phyloP scores from a whole-genome alignment of 2,329 filamentous ascomycete genomes.

The Nothopassalora personata region DNA sequence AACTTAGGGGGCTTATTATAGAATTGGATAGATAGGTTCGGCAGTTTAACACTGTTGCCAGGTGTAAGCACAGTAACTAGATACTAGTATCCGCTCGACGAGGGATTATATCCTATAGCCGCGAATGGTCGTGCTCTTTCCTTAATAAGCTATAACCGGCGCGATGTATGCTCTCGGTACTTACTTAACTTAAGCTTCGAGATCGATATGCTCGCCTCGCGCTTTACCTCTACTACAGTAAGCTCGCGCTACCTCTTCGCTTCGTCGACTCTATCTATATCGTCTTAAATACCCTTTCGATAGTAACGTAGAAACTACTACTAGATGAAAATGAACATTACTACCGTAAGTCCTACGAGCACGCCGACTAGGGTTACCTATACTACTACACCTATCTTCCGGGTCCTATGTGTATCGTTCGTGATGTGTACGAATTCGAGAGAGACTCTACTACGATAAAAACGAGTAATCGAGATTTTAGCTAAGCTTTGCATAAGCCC shows the following conservation, averaged over 20 bases:
- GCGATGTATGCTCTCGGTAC: neutral
- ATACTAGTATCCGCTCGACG: neutral
- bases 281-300: neutral
- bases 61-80: too few relatives aligned
- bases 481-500: neutral
- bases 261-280: neutral
- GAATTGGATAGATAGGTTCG: too few relatives aligned
- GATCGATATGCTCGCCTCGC: neutral
- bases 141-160: neutral
- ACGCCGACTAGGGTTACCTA: constrained; percentile 28
- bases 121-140: neutral
- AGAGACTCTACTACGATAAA: too few relatives aligned
- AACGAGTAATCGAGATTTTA: neutral
- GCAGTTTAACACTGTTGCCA: too few relatives aligned
- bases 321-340: constrained; percentile 24
- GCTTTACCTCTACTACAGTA: neutral
- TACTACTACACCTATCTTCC: constrained; percentile 16
- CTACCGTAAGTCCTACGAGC: constrained; percentile 20
- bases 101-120: neutral
- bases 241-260: neutral
- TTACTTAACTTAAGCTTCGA: neutral
- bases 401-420: neutral
- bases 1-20: too few relatives aligned
- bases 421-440: too few relatives aligned
- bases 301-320: constrained; percentile 25